phyloP scores from a whole-genome alignment of 164 flowering plant genomes.

The Pachysandra terminalis region DNA sequence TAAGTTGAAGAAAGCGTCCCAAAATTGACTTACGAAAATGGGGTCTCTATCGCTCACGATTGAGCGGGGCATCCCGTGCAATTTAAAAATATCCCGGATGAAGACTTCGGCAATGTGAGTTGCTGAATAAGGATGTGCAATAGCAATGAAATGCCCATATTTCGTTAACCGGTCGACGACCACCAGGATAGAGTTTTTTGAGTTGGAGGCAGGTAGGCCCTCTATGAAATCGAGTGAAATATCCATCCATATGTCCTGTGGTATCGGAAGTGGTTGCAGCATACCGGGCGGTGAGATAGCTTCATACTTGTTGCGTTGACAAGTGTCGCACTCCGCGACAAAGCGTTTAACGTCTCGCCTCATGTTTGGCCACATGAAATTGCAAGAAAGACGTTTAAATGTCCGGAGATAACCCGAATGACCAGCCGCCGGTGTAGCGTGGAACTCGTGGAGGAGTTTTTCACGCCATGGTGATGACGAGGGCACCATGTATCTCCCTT shows the following conservation, averaged over 20 bases:
- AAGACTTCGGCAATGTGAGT: background rate
- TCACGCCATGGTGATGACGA: background rate
- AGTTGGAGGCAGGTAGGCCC: background rate
- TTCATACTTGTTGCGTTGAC: background rate
- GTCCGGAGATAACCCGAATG: background rate
- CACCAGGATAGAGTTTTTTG: background rate
- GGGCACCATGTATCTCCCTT: background rate
- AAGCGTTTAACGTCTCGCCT: too few species aligned
- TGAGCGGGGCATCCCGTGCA: conserved; percentile 6
- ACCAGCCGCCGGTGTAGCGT: background rate
- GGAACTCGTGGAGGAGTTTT: background rate
- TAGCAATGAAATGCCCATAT: conserved; percentile 8
- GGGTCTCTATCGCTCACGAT: conserved; percentile 3
- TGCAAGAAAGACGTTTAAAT: background rate
- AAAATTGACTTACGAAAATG: conserved; percentile 1
- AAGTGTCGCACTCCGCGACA: background rate
- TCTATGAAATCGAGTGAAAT: background rate
- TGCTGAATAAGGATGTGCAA: conserved; percentile 4
- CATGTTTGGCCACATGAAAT: background rate
- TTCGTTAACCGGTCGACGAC: conserved; percentile 2
- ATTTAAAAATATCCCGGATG: background rate
- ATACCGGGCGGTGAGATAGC: background rate
- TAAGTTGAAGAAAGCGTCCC: background rate
- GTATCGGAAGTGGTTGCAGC: background rate
- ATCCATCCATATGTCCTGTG: background rate